Percentiles rank a stretch among this genome's conserved stretches.
These are phyloP conservation scores for Diaporthe ilicicola DNA, from an alignment of 2,329 filamentous ascomycete species.

Conservation along the genomic window DNA sequence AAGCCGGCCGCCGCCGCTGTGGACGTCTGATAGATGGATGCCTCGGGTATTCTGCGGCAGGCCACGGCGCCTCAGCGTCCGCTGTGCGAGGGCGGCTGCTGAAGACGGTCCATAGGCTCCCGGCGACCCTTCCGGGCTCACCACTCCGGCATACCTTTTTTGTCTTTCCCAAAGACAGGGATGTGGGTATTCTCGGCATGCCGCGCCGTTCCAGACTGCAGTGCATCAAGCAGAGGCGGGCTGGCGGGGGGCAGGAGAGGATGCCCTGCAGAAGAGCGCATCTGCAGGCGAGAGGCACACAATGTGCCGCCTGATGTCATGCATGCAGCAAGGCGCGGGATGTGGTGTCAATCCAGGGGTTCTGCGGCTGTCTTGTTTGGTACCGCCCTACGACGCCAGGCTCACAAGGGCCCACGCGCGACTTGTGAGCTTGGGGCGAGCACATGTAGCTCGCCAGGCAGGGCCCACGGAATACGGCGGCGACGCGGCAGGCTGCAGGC, in stretches of 20 bases:
- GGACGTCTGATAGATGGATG: not conserved
- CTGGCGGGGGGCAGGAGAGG: not conserved
- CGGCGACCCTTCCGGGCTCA: not conserved
- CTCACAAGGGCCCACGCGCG: not conserved
- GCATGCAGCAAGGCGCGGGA: conserved; percentile 34
- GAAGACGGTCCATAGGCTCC: not conserved
- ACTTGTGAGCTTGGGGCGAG: not conserved
- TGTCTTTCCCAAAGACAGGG: not conserved
- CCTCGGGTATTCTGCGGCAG: not conserved
- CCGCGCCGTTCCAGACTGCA: not conserved
- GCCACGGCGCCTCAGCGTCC: not conserved
- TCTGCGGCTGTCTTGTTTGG: conserved; percentile 13
- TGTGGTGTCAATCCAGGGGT: conserved; percentile 26
- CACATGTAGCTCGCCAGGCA: not conserved
- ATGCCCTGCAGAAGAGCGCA: conserved; percentile 23
- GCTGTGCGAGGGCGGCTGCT: not conserved
- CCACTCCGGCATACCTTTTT: conserved; percentile 2
- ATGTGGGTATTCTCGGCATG: conserved; percentile 27
- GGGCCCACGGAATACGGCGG: not conserved
- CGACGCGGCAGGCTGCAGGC: not conserved
- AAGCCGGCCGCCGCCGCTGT: conserved; percentile 33
- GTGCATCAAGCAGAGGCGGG: not conserved
- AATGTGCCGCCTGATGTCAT: conserved; percentile 36
- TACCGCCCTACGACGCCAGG: not conserved
- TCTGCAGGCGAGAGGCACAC: conserved; percentile 22